Evolutionary conservation across 306 rosid genomes (phyloP), one percentile per base, ranked within the genome.

Genomic region (Abrus pulchellus): DNA sequence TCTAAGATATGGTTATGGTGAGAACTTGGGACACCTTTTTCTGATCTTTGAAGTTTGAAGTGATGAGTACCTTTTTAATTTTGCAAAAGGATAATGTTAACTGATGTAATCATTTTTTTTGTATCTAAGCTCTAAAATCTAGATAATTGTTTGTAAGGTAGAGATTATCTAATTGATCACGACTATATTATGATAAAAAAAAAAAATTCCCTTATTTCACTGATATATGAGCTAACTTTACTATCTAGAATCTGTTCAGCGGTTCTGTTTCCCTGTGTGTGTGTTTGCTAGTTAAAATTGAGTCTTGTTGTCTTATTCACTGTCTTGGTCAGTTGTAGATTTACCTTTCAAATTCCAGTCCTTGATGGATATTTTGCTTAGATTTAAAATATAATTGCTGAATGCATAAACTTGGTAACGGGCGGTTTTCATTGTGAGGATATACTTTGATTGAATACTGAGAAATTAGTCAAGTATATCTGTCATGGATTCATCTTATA

Each of bases 401-500:
- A 68, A 52, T 77, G 43, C 56, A 52, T 77, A 61, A 69, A 54
- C 40, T 68, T 44, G 41, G 29, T 36, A 56, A 36, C 57, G 43
- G 6, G 27, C 54, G 12, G 27, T 43, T 69, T 40, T 50, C 69
- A 27, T 74, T 73, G 43, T 14, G 40, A 33, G 66, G 30, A 4
- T n/a, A 5, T 27, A 40, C 56, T 28, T 41, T 48, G 47, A 66
- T 62, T 69, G 6, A 61, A 52, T 68, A 30, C 36, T 61, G 11
- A 50, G 53, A 60, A 61, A 9, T 4, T 30, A 8, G 9, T 71
- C 47, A 54, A 27, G 20, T 28, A 14, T 55, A 29, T 61, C 3
- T n/a, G 74, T 32, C 70, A 47, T 38, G 33, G 54, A 41, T 66
- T 41, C 71, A 38, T 83, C 71, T 64, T 41, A 4, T 62, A 30